A percentile compares a stretch with the other conserved stretches of the same genome.
Evolutionary conservation across 768 basidiomycete genomes (phyloP).

Genomic region (Candolleomyces aberdarensis): DNA sequence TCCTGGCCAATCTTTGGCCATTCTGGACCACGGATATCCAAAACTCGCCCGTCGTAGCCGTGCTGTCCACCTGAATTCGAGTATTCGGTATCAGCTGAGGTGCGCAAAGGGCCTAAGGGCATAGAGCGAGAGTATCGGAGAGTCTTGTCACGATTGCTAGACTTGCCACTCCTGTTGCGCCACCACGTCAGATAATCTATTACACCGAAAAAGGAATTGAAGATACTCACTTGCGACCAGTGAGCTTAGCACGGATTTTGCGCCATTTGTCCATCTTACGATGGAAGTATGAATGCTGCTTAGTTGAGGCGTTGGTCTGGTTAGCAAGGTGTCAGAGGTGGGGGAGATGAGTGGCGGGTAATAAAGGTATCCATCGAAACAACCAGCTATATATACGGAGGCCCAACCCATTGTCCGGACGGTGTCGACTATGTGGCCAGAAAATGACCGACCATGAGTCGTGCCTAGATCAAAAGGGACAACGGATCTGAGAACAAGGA

Average conservation of each 20-base stretch:
- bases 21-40: not conserved
- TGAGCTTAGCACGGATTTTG: not conserved
- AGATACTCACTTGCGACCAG: not conserved
- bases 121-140: constrained; percentile 22
- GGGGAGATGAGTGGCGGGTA: too few species aligned
- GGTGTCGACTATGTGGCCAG: too few species aligned
- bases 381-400: too few species aligned
- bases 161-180: not conserved
- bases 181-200: not conserved
- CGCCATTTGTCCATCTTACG: not conserved
- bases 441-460: too few species aligned
- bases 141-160: constrained; percentile 17
- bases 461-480: too few species aligned
- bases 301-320: too few species aligned
- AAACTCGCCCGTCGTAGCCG: not conserved
- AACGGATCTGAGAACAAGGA: too few species aligned
- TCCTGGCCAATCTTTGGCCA: not conserved
- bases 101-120: constrained; percentile 14
- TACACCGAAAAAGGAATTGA: not conserved
- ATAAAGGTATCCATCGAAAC: too few species aligned
- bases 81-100: constrained; percentile 15
- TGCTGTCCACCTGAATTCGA: not conserved
- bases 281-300: too few species aligned
- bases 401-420: too few species aligned
- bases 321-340: too few species aligned